Evolutionary conservation across 805 yeast species (phyloP).

Genomic region (Vanderwaltozyma polyspora): DNA sequence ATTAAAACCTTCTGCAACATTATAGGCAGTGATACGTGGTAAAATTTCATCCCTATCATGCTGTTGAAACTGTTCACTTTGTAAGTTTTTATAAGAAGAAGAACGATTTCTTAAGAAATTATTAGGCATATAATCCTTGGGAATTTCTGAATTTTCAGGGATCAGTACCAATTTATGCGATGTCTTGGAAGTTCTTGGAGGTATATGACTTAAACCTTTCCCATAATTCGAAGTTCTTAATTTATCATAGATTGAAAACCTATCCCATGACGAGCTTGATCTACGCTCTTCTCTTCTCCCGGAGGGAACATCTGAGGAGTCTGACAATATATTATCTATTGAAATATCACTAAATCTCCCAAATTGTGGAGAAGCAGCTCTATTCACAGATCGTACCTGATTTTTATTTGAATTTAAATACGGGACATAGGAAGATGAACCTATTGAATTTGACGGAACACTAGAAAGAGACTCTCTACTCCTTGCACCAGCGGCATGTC

Average conservation of each 20-base stretch:
- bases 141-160: constrained; percentile 38
- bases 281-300: constrained; percentile 39
- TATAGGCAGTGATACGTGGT: constrained; percentile 84
- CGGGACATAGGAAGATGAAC: no score
- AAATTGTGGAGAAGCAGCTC: not conserved
- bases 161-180: constrained; percentile 79
- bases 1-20: constrained; percentile 74
- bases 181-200: constrained; percentile 71
- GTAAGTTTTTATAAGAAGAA: not conserved
- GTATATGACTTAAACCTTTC: constrained; percentile 21
- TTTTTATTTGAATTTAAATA: not conserved
- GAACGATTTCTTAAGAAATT: not conserved
- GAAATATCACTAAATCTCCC: constrained; percentile 65
- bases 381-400: not conserved
- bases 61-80: not conserved
- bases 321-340: constrained; percentile 65
- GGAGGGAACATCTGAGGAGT: constrained; percentile 80
- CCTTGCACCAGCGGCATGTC: constrained; percentile 32
- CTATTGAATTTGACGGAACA: not conserved
- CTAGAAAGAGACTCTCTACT: not conserved
- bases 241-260: constrained; percentile 7
- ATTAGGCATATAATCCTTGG: not conserved
- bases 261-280: constrained; percentile 27
- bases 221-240: constrained; percentile 9
- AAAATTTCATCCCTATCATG: constrained; percentile 30